phyloP scores from a whole-genome alignment of 805 yeast genomes.

The Deakozyma indianensis region DNA sequence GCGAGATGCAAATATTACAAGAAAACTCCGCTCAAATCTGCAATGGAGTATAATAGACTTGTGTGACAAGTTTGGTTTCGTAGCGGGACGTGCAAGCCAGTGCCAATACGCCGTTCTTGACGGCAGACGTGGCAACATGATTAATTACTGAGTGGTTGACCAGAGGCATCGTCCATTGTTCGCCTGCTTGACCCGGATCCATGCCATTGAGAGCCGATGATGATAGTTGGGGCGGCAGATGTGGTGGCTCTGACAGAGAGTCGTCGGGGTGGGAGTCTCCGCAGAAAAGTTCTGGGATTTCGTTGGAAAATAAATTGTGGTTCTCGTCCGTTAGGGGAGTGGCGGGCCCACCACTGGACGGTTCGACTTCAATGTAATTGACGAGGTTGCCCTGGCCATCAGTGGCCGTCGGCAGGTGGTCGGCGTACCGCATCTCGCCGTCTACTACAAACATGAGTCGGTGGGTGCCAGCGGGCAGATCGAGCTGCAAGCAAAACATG shows the following conservation, averaged over 20 bases:
- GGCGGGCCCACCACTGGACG: neutral
- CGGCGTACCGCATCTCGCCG: slow-evolving; percentile 78
- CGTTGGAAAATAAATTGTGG: neutral
- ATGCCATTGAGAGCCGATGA: neutral
- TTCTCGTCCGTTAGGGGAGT: neutral
- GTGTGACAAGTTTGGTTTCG: neutral
- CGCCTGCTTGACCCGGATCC: neutral
- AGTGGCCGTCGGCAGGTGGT: slow-evolving; percentile 83
- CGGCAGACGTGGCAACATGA: neutral
- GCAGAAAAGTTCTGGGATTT: neutral
- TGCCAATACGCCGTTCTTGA: neutral
- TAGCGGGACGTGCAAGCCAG: neutral
- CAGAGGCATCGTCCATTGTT: neutral
- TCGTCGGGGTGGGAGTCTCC: neutral
- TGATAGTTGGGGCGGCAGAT: neutral
- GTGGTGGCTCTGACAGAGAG: neutral
- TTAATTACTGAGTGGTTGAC: neutral
- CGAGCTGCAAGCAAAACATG: neutral
- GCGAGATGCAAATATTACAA: too few relatives aligned
- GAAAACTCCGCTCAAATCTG: too few relatives aligned
- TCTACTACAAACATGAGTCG: slow-evolving; percentile 87
- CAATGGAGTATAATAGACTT: neutral
- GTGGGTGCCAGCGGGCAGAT: slow-evolving; percentile 71
- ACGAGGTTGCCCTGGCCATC: slow-evolving; percentile 94
- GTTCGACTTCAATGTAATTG: slow-evolving; percentile 62